These are phyloP conservation scores for Suhomyces yuchorum DNA, from an alignment of 1,139 yeast genomes.

Conservation along the genomic window DNA sequence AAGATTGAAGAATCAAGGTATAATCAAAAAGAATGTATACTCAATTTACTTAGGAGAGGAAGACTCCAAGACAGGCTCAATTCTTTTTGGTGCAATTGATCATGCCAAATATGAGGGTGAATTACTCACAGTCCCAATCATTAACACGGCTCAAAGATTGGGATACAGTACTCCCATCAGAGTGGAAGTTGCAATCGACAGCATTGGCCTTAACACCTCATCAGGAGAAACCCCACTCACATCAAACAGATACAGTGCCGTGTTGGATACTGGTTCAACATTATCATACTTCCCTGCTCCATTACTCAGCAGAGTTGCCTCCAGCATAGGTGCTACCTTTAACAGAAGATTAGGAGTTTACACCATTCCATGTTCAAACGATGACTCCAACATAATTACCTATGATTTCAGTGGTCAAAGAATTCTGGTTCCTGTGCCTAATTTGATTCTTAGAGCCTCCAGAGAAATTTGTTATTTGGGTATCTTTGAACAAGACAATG, in stretches of 20 bases:
- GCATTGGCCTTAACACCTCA: constrained; percentile 17
- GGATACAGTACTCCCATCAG: constrained; percentile 29
- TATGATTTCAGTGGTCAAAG: constrained; percentile 56
- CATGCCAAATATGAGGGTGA: constrained; percentile 50
- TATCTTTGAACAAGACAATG: constrained; percentile 25
- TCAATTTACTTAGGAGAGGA: constrained; percentile 40
- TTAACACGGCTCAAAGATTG: constrained; percentile 21
- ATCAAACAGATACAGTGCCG: constrained; percentile 17
- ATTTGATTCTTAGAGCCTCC: constrained; percentile 26
- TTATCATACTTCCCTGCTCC: constrained; percentile 36
- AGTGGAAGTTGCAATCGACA: constrained; percentile 29
- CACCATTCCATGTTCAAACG: constrained; percentile 25
- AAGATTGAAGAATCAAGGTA: constrained; percentile 52
- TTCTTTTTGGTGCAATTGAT: constrained; percentile 64
- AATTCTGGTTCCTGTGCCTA: constrained; percentile 48
- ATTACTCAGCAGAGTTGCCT: constrained; percentile 31
- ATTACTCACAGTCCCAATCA: constrained; percentile 36
- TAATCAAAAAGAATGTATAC: constrained; percentile 50
- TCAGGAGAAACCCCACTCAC: constrained; percentile 11
- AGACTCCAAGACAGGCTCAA: constrained; percentile 34
- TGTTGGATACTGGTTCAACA: constrained; percentile 32
- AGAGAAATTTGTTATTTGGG: constrained; percentile 32
- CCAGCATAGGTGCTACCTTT: constrained; percentile 35
- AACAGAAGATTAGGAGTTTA: constrained; percentile 33
- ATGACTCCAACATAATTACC: constrained; percentile 26